Evolutionary conservation across 345 rosid genomes (phyloP), one percentile per base, ranked within the genome.

Genomic region (Citrus sinensis): DNA sequence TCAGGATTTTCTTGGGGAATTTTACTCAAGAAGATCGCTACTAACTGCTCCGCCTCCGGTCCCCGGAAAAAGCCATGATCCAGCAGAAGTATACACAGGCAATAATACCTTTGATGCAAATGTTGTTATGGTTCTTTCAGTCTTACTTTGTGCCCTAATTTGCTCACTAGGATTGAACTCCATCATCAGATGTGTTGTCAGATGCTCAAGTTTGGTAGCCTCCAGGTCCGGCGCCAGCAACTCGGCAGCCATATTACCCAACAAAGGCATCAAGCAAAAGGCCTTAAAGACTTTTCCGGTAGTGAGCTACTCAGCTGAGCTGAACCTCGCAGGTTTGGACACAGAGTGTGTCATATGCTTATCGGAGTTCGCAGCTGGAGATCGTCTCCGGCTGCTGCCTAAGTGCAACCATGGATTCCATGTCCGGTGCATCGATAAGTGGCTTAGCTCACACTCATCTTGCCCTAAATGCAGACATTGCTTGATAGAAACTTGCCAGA

Each of bases 401-500:
- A 90, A 89, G 81, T 95, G 99, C 73, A 84, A 92, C 81, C 99
- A 95, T 13, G 92, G 97, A 5, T 95, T 91, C 84, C 98, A 93
- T 65, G 90, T 86, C 78, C 83, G 81, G 14, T 95, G 98, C 84
- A 92, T 95, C 49, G 98, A 95, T 87, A 92, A 82, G 76, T 95
- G 99, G 99, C 90, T 95, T 1, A 86, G 91, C 62, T 84, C 97
- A 7, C 99, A 93, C 81, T 90, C 99, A 24, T 93, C 98, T 3
- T 95, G 99, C 80, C 99, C 99, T n/a, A 93, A 94, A 16, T 95
- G 99, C 87, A 87, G 99, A 76, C 91, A 87, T 86, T 92, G 97
- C 83, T 89, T 93, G 67, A 82, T 90, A 14, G 91, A 88, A 75
- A 92, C 94, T 4, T 92, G 93, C 77, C 94, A 88, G n/a, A 93